These are phyloP conservation scores for Camellia lanceoleosa DNA, from an alignment of 148 eudicot species.

Conservation along the genomic window DNA sequence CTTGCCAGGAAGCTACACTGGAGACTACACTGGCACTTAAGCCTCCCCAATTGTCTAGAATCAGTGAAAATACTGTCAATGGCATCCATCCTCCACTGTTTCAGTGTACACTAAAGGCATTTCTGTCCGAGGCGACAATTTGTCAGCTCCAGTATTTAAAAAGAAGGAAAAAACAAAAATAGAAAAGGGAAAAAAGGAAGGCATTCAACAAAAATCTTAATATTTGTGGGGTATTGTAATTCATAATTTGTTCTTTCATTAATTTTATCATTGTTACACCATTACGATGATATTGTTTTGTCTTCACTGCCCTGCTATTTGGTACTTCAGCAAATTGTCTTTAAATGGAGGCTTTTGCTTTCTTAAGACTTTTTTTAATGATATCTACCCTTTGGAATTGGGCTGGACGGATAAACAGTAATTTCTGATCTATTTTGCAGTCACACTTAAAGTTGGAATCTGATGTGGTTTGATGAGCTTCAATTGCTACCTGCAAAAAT, in stretches of 20 bases:
- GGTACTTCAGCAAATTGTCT: neutral
- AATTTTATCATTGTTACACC: neutral
- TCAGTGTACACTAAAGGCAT: neutral
- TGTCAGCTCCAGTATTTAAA: neutral
- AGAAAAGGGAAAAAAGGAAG: no score
- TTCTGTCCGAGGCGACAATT: neutral
- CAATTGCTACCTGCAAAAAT: neutral
- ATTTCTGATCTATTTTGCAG: neutral
- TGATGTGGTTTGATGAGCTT: neutral
- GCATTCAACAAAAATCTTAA: neutral
- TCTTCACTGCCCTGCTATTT: neutral
- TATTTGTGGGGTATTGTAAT: neutral
- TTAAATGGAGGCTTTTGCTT: neutral
- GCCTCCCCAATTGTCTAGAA: neutral
- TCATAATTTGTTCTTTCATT: neutral
- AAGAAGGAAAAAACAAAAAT: neutral
- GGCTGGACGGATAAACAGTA: neutral
- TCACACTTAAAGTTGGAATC: neutral
- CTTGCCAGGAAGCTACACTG: neutral
- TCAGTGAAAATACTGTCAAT: neutral
- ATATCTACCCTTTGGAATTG: neutral
- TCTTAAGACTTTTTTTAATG: neutral
- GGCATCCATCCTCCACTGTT: neutral
- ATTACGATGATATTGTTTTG: neutral
- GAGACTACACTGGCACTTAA: neutral